Base-by-base conservation (phyloP, 192 early-diverging fungal species). In the Dissophora globulifera region DNA sequence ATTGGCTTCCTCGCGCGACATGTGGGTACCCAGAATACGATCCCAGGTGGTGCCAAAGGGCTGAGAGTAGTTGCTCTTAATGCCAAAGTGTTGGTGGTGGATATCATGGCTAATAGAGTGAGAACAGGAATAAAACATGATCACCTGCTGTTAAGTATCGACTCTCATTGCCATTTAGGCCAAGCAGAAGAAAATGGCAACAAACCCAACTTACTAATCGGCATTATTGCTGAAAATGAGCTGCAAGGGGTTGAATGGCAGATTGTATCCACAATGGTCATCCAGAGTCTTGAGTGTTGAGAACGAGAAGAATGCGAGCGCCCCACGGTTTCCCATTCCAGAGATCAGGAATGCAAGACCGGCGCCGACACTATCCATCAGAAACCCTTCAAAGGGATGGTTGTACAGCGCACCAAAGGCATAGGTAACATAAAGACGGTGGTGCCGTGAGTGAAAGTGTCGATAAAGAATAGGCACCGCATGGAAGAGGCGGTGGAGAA, bases 11-110 rank as follows among this genome's bases (percentile, higher is more conserved):
- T 61, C 58, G 30, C 67, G 59, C n/a, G 63, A 74, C 65, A 79
- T 78, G 52, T 81, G 71, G 7, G 90, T 93, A 15, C 90, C 90
- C 56, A 92, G 79, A 42, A 87, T 56, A n/a, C 84, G 78, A 68
- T 93, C 92, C 92, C 92, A 93, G 32, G 86, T 81, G 0, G 87
- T 92, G 65, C 91, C 92, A 80, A 90, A 93, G 2, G 91, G 91
- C 81, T 93, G 83, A 19, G 79, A 81, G 78, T 69, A 88, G 63
- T 84, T 84, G 58, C 46, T 83, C 59, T 87, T 86, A 42, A 84
- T 78, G 12, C 86, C 84, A 63, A 75, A 83, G 12, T 56, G 41
- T 46, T 84, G 85, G 62, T 85, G 84, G 30, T 85, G 86, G 22
- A 88, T 86, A 38, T 85, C 82, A 46, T 84, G 85, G 50, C 86